Conservation (phyloP, 1,139 yeast species). For the Geotrichum europaeum region DNA sequence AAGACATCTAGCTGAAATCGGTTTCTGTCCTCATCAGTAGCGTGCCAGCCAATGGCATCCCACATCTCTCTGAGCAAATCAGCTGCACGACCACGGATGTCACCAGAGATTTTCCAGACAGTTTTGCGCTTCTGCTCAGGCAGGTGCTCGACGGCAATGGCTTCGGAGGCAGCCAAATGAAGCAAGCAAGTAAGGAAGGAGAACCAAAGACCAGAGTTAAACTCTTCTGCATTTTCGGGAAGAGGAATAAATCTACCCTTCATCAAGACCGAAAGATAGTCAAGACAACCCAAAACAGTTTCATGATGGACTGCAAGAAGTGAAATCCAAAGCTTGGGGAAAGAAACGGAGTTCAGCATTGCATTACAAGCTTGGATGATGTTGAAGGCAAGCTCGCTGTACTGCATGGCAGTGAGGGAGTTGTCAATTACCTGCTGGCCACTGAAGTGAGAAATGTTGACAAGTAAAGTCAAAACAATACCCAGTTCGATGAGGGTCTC, state of each 20-base stretch:
- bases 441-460: constrained; percentile 34
- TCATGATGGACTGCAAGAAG: constrained; percentile 41
- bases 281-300: constrained; percentile 55
- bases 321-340: constrained; percentile 38
- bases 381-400: constrained; percentile 31
- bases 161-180: constrained; percentile 44
- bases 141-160: constrained; percentile 31
- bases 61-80: constrained; percentile 54
- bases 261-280: constrained; percentile 41
- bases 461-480: constrained; percentile 35
- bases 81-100: constrained; percentile 58
- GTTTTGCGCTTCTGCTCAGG: constrained; percentile 72
- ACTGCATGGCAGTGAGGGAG: constrained; percentile 45
- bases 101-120: constrained; percentile 57
- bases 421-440: constrained; percentile 50
- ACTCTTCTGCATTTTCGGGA: constrained; percentile 51
- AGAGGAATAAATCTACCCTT: constrained; percentile 45
- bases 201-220: constrained; percentile 49
- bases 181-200: constrained; percentile 55
- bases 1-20: constrained; percentile 59
- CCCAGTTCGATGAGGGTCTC: constrained; percentile 70
- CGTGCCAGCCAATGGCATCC: constrained; percentile 69
- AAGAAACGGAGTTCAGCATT: constrained; percentile 35
- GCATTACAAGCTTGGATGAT: constrained; percentile 40
- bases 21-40: constrained; percentile 50